These are phyloP conservation scores for Solanum chmielewskii DNA, from an alignment of 257 asterid genomes.

Conservation along the genomic window DNA sequence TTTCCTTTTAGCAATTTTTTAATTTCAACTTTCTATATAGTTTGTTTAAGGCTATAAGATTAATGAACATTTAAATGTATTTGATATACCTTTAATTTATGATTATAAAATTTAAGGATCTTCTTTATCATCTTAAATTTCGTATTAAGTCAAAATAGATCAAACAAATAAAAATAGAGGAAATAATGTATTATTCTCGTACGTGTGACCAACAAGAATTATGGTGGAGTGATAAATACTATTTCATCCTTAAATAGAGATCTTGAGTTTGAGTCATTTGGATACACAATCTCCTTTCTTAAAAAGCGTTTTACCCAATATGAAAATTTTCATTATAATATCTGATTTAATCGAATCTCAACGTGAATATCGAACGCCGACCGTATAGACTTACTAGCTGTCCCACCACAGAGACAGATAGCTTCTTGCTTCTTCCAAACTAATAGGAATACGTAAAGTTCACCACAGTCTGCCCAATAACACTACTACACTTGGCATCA, in stretches of 20 bases:
- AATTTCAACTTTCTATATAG: too few species aligned
- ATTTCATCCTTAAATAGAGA: not conserved
- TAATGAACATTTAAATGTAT: too few species aligned
- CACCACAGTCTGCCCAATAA: not conserved
- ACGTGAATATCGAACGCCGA: too few species aligned
- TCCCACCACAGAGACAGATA: not conserved
- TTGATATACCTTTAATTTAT: too few species aligned
- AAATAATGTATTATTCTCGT: too few species aligned
- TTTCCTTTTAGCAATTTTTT: too few species aligned
- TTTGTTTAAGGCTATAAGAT: not conserved
- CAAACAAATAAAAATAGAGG: not conserved
- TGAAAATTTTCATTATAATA: accelerated
- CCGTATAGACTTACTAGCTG: not conserved
- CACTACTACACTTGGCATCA: not conserved
- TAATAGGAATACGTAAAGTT: not conserved
- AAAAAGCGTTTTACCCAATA: too few species aligned
- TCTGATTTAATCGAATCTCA: accelerated
- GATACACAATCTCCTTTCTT: too few species aligned
- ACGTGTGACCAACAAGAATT: too few species aligned
- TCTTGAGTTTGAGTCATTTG: not conserved
- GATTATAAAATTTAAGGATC: too few species aligned
- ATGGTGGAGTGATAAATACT: too few species aligned
- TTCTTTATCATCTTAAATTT: not conserved
- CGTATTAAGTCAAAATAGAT: not conserved
- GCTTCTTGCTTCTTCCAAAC: not conserved